phyloP scores from a whole-genome alignment of 2,329 filamentous ascomycete species.

The Xylariaceae sp. region DNA sequence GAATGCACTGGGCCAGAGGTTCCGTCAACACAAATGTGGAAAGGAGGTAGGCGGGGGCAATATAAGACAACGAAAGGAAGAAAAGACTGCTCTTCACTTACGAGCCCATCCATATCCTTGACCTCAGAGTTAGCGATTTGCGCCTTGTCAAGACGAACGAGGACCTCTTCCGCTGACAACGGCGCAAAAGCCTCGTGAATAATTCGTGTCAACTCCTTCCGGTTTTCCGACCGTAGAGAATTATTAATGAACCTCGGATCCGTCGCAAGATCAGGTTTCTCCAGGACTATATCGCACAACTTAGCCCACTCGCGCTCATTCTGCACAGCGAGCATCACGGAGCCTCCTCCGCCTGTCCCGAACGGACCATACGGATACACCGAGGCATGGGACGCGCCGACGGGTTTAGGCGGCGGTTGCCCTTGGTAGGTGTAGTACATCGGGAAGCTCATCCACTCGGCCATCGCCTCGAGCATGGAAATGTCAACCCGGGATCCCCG shows the following conservation, averaged over 20 bases:
- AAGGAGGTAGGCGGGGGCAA: too few relatives aligned
- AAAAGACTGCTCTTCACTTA: slow-evolving; percentile 51
- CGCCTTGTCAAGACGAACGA: slow-evolving; percentile 41
- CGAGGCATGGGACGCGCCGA: slow-evolving; percentile 49
- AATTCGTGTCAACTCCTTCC: slow-evolving; percentile 41
- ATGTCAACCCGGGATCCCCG: slow-evolving; percentile 49
- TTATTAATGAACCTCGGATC: slow-evolving; percentile 48
- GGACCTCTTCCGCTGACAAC: slow-evolving; percentile 37
- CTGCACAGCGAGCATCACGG: slow-evolving; percentile 55
- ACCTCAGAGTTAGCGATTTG: slow-evolving; percentile 53
- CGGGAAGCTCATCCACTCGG: slow-evolving; percentile 57
- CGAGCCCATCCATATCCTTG: slow-evolving; percentile 52
- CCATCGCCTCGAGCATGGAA: slow-evolving; percentile 56
- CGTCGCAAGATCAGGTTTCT: slow-evolving; percentile 36
- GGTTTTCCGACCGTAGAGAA: slow-evolving; percentile 42
- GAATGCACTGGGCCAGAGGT: too few relatives aligned
- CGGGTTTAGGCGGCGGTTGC: slow-evolving; percentile 39
- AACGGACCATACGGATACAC: slow-evolving; percentile 58
- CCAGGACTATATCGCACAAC: slow-evolving; percentile 45
- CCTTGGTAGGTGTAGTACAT: slow-evolving; percentile 50
- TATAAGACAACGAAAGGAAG: too few relatives aligned
- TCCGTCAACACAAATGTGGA: too few relatives aligned
- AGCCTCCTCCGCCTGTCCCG: slow-evolving; percentile 41
- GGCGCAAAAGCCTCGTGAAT: slow-evolving; percentile 41
- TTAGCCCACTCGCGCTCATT: slow-evolving; percentile 54